Percentiles rank a stretch among this genome's conserved stretches.
These are phyloP conservation scores for Leccinellum albellum DNA, from an alignment of 768 basidiomycete species.

Conservation along the genomic window DNA sequence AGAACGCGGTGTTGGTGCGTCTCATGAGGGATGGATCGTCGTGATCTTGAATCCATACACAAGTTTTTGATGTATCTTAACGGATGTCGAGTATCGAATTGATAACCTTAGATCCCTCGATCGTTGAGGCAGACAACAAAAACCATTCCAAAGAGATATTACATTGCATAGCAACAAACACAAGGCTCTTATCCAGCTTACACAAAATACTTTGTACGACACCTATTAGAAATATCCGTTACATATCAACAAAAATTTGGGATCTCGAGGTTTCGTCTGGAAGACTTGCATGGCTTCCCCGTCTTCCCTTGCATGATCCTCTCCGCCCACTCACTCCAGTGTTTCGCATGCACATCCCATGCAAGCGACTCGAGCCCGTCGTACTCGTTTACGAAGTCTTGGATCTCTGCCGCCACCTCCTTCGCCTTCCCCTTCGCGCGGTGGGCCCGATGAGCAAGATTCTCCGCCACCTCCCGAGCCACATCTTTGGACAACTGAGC, in stretches of 20 bases:
- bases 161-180: not conserved
- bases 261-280: constrained; percentile 11
- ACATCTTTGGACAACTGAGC: constrained; percentile 42
- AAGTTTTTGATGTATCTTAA: not conserved
- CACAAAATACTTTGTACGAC: constrained; percentile 23
- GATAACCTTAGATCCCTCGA: not conserved
- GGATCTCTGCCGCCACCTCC: constrained; percentile 37
- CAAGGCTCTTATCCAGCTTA: constrained; percentile 13
- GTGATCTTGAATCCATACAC: not conserved
- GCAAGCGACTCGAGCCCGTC: constrained; percentile 15
- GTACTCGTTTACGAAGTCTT: constrained; percentile 20
- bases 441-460: constrained; percentile 34
- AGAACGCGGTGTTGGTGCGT: constrained; percentile 59
- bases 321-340: constrained; percentile 20
- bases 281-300: constrained; percentile 10
- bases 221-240: constrained; percentile 1
- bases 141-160: not conserved
- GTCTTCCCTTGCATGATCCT: constrained; percentile 4
- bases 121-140: not conserved
- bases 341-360: constrained; percentile 18
- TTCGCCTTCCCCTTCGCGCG: constrained; percentile 46
- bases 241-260: constrained; percentile 11
- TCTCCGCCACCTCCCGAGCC: constrained; percentile 40
- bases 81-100: not conserved
- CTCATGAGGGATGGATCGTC: constrained; percentile 34